A percentile compares a stretch with the other conserved stretches of the same genome.
phyloP scores from a whole-genome alignment of 306 rosid species.

The Castanospermum australe region DNA sequence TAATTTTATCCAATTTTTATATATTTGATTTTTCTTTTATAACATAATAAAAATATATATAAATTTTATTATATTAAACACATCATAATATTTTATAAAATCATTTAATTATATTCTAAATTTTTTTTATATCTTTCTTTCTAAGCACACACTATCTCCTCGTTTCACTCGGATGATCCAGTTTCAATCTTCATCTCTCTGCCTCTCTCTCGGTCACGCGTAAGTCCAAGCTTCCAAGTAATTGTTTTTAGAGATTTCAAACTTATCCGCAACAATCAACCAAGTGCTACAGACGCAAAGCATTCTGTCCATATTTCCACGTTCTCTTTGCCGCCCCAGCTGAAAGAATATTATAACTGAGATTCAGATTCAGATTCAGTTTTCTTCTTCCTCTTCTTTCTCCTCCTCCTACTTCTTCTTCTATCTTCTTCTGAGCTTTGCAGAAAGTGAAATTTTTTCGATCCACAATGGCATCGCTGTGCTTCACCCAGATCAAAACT shows the following conservation, averaged over 20 bases:
- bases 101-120: too few species aligned
- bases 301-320: constrained; percentile 39
- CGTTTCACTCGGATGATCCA: too few species aligned
- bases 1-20: too few species aligned
- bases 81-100: too few species aligned
- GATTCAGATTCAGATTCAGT: constrained; percentile 70
- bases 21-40: too few species aligned
- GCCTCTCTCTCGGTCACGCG: constrained; percentile 17
- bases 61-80: too few species aligned
- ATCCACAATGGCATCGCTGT: constrained; percentile 66
- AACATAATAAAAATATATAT: too few species aligned
- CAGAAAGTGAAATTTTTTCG: constrained; percentile 25
- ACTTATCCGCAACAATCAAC: constrained; percentile 16
- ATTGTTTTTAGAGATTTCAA: constrained; percentile 14
- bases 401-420: background rate
- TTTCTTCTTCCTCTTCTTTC: constrained; percentile 1
- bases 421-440: background rate
- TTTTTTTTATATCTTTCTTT: too few species aligned
- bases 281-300: constrained; percentile 32
- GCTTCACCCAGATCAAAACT: constrained; percentile 55
- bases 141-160: too few species aligned
- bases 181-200: too few species aligned
- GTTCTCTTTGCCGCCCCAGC: constrained; percentile 13
- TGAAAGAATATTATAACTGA: constrained; percentile 24
- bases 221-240: background rate